Evolutionary conservation across 2,329 filamentous ascomycete species (phyloP).

Genomic region (Fusarium coffeatum): DNA sequence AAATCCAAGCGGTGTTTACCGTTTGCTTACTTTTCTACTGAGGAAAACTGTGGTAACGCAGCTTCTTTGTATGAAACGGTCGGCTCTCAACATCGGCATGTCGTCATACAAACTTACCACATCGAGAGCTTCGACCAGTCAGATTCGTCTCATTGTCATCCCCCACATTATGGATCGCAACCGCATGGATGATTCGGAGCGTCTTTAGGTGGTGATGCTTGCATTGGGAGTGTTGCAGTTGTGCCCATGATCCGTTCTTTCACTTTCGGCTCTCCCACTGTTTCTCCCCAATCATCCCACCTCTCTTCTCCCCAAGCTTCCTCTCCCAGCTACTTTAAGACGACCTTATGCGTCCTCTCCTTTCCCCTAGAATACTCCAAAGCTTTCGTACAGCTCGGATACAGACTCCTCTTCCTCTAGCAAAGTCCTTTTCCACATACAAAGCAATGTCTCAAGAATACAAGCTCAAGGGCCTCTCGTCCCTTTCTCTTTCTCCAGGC

Average conservation of each 20-base stretch:
- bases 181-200: conserved; percentile 35
- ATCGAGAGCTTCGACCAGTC: conserved; percentile 35
- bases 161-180: conserved; percentile 39
- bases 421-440: conserved; percentile 44
- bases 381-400: conserved; percentile 27
- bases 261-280: conserved; percentile 17
- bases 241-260: conserved; percentile 30
- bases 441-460: conserved; percentile 67
- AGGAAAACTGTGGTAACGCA: neutral
- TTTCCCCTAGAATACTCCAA: conserved; percentile 19
- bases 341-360: conserved; percentile 34
- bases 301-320: neutral
- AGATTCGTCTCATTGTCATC: conserved; percentile 42
- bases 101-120: conserved; percentile 35
- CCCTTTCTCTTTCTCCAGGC: conserved; percentile 79
- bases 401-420: conserved; percentile 21
- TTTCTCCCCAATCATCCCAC: conserved; percentile 11
- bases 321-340: conserved; percentile 7
- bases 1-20: neutral
- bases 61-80: neutral
- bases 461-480: conserved; percentile 80
- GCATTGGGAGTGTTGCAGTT: conserved; percentile 7
- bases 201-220: conserved; percentile 32
- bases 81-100: conserved; percentile 22
- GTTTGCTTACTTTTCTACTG: conserved; percentile 16